Base-by-base conservation (phyloP, 2,329 filamentous ascomycete species). In the Colletotrichum tanaceti region DNA sequence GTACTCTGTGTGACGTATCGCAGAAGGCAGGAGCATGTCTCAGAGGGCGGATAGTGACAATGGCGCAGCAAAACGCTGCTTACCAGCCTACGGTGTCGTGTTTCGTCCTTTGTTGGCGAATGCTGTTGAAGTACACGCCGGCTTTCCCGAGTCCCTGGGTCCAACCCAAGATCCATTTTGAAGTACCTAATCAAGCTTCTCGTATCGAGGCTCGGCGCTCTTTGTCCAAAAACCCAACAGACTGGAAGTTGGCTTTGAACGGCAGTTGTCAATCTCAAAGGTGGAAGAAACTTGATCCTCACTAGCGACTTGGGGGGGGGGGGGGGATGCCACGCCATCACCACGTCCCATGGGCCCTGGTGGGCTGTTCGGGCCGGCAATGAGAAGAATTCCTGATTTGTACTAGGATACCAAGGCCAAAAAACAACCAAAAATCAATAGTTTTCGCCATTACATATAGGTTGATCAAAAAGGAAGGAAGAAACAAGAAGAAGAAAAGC, bases 81-180 rank as follows among this genome's bases (percentile, higher is more conserved):
- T 46, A 44, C 55, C 28, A 28, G 10, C 46, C 9, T 50, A 66
- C 57, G 50, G 63, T 57, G 57, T 60, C 52, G 44, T 14, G 50
- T 57, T 61, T 66, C 44, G 50, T 39, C 20, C 66, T 69, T 69
- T 69, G 50, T 66, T 57, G 41, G 52, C 0, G 24, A 32, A n/a
- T 24, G 20, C n/a, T 24, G n/a, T 58, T 50, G 20, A 44, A n/a
- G 49, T 32, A 38, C 18, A 46, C 32, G 28, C 66, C 66, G 43
- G 55, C 55, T 53, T 55, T 38, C 35, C 62, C 55, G 50, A 39
- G 41, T 9, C 16, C 5, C 38, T 66, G 66, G 54, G 38, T 43
- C 24, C 38, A 39, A 32, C 32, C 44, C 35, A 50, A 61, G 49
- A 38, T 52, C 55, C 50, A 46, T 18, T 20, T 53, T 16, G 28